phyloP scores from a whole-genome alignment of 371 early-diverging fungal genomes.

The Lichtheimia ornata region DNA sequence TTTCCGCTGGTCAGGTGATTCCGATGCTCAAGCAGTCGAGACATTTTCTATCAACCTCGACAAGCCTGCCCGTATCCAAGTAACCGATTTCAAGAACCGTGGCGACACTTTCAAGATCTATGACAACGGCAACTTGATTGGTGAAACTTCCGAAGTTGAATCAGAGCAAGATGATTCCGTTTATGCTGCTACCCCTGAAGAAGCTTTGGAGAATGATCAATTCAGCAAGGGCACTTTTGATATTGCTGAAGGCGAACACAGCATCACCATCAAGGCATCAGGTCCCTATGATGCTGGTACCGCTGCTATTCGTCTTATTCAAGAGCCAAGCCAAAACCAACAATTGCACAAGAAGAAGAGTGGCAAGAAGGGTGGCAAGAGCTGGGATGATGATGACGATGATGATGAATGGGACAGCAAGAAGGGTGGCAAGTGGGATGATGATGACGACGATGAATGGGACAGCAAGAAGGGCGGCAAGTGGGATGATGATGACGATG shows the following conservation, averaged over 20 bases:
- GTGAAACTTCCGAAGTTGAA: conserved; percentile 36
- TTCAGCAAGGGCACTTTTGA: conserved; percentile 46
- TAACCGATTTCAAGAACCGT: conserved; percentile 49
- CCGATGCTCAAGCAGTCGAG: conserved; percentile 28
- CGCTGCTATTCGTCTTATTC: conserved; percentile 47
- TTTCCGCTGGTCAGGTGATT: conserved; percentile 46
- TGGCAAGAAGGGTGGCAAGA: conserved; percentile 8
- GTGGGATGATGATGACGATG: conserved; percentile 4
- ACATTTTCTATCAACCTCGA: conserved; percentile 34
- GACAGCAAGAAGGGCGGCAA: conserved; percentile 13
- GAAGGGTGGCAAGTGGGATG: conserved; percentile 1
- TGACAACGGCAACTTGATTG: conserved; percentile 41
- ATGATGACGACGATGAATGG: conserved; percentile 3
- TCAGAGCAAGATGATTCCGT: conserved; percentile 24
- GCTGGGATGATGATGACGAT: conserved; percentile 2
- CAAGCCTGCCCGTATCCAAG: conserved; percentile 33
- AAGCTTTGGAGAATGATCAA: conserved; percentile 38
- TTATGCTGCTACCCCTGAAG: conserved; percentile 47
- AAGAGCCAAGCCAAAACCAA: background rate
- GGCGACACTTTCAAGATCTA: conserved; percentile 47
- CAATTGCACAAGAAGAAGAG: conserved; percentile 17
- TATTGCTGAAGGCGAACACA: conserved; percentile 41
- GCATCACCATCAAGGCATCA: conserved; percentile 43
- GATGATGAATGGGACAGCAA: no score
- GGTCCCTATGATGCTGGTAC: conserved; percentile 50